A percentile compares a stretch with the other conserved stretches of the same genome.
Evolutionary conservation across 2,329 filamentous ascomycete species (phyloP).

Genomic region (Sclerotinia minor): DNA sequence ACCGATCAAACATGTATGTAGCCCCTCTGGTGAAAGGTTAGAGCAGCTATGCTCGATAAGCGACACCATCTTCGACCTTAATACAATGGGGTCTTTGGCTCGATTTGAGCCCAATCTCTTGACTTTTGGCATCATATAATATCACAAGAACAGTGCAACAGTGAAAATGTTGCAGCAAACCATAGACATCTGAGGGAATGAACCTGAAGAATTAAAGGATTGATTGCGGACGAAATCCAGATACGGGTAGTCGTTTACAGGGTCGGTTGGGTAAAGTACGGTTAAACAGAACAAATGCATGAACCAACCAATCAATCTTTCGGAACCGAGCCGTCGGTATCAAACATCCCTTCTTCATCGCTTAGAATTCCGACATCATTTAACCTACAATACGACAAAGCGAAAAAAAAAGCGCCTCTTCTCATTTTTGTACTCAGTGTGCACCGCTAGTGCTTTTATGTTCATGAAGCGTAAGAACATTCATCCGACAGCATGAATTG

Average conservation of each 20-base stretch:
- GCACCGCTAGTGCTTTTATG: no score
- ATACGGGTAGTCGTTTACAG: neutral
- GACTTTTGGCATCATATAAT: neutral
- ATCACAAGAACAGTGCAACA: neutral
- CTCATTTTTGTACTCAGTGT: no score
- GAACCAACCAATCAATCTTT: neutral
- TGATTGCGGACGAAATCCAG: neutral
- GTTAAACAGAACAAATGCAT: neutral
- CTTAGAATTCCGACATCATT: no score
- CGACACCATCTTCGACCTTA: neutral
- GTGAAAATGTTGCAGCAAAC: neutral
- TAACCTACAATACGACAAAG: no score
- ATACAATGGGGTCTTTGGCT: neutral
- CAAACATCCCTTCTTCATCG: neutral
- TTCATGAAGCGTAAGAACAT: no score
- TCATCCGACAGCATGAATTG: no score
- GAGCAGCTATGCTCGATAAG: neutral
- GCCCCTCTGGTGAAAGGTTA: neutral
- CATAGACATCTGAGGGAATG: neutral
- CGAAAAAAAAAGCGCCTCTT: no score
- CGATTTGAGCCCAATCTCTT: neutral
- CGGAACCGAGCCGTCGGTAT: neutral
- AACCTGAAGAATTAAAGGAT: neutral
- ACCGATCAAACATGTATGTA: neutral
- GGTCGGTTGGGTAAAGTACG: constrained; percentile 20